Evolutionary conservation across 306 rosid species (phyloP).

Genomic region (Cicer cuneatum): DNA sequence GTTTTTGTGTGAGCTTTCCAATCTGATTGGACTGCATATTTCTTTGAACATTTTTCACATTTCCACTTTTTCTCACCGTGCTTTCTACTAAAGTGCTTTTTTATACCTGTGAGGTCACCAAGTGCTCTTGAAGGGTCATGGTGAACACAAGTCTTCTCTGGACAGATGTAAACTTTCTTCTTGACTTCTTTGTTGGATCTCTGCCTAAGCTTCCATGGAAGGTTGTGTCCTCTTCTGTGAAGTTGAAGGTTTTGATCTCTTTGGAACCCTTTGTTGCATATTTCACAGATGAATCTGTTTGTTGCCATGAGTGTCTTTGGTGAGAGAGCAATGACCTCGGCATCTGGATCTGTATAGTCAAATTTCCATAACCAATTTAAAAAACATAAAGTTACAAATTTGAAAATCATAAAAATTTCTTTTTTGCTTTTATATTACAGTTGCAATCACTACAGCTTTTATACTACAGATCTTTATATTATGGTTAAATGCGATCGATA

Average conservation of each 20-base stretch:
- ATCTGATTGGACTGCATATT: conserved; percentile 93
- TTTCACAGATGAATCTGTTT: conserved; percentile 86
- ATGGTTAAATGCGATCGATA: too few relatives aligned
- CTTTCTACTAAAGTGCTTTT: conserved; percentile 89
- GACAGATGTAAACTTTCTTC: conserved; percentile 93
- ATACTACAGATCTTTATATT: too few relatives aligned
- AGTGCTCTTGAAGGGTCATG: conserved; percentile 86
- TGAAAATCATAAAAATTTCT: background rate
- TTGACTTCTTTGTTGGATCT: conserved; percentile 74
- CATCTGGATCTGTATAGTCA: conserved; percentile 84
- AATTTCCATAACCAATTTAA: background rate
- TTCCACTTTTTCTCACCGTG: conserved; percentile 99
- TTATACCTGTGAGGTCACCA: conserved; percentile 94
- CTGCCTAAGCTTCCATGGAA: conserved; percentile 88
- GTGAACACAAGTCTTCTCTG: conserved; percentile 87
- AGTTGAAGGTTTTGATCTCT: conserved; percentile 97
- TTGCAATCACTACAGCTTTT: too few relatives aligned
- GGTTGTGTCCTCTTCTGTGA: conserved; percentile 90
- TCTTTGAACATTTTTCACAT: conserved; percentile 94
- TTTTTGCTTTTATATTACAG: too few relatives aligned
- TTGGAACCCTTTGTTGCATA: conserved; percentile 97
- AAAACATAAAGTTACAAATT: background rate
- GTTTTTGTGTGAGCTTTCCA: conserved; percentile 99
- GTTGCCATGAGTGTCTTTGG: conserved; percentile 96
- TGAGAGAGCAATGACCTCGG: conserved; percentile 87